Evolutionary conservation across 768 basidiomycete genomes (phyloP).

Genomic region (Wakefieldia striispora): DNA sequence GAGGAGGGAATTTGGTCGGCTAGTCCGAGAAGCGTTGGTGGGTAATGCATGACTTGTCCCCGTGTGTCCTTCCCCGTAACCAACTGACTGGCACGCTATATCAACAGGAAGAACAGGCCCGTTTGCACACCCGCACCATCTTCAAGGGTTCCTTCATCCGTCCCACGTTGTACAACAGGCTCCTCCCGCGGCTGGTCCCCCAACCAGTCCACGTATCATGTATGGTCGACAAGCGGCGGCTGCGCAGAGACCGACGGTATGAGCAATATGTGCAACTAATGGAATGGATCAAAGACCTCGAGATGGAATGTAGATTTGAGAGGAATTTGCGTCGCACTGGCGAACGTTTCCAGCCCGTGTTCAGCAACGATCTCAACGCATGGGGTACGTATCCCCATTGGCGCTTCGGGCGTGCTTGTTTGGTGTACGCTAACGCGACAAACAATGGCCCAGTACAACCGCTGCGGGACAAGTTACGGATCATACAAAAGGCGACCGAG

Average conservation of each 20-base stretch:
- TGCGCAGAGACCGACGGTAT: slow-evolving; percentile 45
- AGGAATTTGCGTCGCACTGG: slow-evolving; percentile 14
- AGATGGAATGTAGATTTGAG: slow-evolving; percentile 41
- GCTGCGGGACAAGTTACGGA: slow-evolving; percentile 28
- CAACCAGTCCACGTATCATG: slow-evolving; percentile 71
- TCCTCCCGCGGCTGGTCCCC: slow-evolving; percentile 77
- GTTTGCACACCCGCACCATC: slow-evolving; percentile 58
- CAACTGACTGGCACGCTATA: slow-evolving; percentile 1
- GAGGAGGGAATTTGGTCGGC: slow-evolving; percentile 45
- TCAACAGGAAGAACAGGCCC: slow-evolving; percentile 52
- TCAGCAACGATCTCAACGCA: slow-evolving; percentile 15
- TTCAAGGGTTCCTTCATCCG: slow-evolving; percentile 72
- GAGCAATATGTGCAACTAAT: slow-evolving; percentile 31
- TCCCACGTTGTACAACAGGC: slow-evolving; percentile 59
- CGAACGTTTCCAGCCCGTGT: slow-evolving; percentile 27
- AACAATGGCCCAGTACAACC: slow-evolving; percentile 34
- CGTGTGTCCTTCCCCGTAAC: not conserved
- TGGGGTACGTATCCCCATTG: slow-evolving; percentile 19
- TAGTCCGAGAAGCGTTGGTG: slow-evolving; percentile 54
- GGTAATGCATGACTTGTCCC: slow-evolving; percentile 10
- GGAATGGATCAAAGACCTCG: slow-evolving; percentile 35
- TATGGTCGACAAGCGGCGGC: slow-evolving; percentile 59
- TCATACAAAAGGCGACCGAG: slow-evolving; percentile 34
- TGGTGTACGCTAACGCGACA: slow-evolving; percentile 2
- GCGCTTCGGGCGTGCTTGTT: not conserved